Evolutionary conservation across 345 rosid species (phyloP).

Genomic region (Heritiera littoralis): DNA sequence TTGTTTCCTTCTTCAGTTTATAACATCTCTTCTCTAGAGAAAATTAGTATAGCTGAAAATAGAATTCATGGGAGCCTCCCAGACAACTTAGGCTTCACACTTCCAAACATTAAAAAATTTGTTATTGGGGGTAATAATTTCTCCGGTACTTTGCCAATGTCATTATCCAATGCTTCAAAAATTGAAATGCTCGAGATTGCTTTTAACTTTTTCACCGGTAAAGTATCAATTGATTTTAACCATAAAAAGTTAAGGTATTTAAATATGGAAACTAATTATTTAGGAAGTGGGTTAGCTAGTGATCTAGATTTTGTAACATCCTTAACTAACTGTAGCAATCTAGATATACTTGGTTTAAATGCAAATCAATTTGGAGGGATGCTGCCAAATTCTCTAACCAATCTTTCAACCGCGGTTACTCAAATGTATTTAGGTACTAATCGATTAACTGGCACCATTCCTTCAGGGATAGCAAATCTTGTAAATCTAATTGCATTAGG

Average conservation of each 20-base stretch:
- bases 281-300: background rate
- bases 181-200: fast-evolving
- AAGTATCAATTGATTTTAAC: background rate
- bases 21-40: background rate
- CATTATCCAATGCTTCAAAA: constrained; percentile 30
- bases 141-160: constrained; percentile 21
- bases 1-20: constrained; percentile 24
- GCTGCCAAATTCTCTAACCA: background rate
- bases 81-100: background rate
- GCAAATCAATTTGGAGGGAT: background rate
- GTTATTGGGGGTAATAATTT: background rate
- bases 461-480: background rate
- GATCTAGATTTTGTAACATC: background rate
- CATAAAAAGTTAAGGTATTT: background rate
- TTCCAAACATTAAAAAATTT: constrained; percentile 18
- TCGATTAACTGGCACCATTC: background rate
- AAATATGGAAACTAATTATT: background rate
- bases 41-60: fast-evolving
- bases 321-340: background rate
- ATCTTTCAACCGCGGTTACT: background rate
- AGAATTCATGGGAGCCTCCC: constrained; percentile 26
- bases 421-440: no score
- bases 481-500: background rate
- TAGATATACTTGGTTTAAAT: background rate
- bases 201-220: background rate